Evolutionary conservation across 1,284 basidiomycete species (phyloP).

Genomic region (Ustilago trichophora): DNA sequence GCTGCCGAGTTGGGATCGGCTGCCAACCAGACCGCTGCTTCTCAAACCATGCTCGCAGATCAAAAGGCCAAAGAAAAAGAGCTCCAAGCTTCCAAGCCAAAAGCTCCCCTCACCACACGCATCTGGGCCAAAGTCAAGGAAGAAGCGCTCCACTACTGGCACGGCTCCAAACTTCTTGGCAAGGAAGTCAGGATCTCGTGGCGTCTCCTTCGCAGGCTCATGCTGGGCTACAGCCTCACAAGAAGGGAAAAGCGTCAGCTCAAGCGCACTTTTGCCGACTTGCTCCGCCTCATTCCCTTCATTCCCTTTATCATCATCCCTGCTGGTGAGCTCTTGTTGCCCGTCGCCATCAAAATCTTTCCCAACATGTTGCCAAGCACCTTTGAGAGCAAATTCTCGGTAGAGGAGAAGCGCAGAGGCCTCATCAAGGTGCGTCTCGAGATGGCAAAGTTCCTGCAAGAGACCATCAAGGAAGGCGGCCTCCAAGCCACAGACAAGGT

Average conservation of each 20-base stretch:
- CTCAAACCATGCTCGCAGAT: constrained; percentile 47
- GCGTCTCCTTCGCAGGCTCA: constrained; percentile 87
- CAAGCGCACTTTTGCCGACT: constrained; percentile 89
- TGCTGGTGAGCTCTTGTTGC: constrained; percentile 97
- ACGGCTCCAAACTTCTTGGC: constrained; percentile 90
- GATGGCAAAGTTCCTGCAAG: constrained; percentile 99
- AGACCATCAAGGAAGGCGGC: constrained; percentile 92
- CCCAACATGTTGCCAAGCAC: constrained; percentile 99
- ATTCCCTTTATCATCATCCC: constrained; percentile 94
- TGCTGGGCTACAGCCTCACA: constrained; percentile 89
- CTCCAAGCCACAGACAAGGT: constrained; percentile 84
- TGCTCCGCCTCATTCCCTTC: constrained; percentile 92
- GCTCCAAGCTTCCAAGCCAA: constrained; percentile 38
- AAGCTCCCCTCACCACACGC: constrained; percentile 44
- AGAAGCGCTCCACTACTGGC: constrained; percentile 96
- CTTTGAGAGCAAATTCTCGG: constrained; percentile 89
- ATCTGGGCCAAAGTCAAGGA: constrained; percentile 92
- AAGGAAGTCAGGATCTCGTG: constrained; percentile 92
- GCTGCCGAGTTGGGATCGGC: constrained; percentile 48
- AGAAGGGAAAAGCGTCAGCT: constrained; percentile 93
- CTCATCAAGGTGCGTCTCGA: constrained; percentile 91
- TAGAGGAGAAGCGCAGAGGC: constrained; percentile 94
- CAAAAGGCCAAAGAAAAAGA: constrained; percentile 44
- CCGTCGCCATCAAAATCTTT: constrained; percentile 95
- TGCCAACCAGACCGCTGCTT: constrained; percentile 51